Percentiles rank a stretch among this genome's conserved stretches.
Evolutionary conservation across 768 basidiomycete species (phyloP).

Genomic region (Pisolithus sp.): DNA sequence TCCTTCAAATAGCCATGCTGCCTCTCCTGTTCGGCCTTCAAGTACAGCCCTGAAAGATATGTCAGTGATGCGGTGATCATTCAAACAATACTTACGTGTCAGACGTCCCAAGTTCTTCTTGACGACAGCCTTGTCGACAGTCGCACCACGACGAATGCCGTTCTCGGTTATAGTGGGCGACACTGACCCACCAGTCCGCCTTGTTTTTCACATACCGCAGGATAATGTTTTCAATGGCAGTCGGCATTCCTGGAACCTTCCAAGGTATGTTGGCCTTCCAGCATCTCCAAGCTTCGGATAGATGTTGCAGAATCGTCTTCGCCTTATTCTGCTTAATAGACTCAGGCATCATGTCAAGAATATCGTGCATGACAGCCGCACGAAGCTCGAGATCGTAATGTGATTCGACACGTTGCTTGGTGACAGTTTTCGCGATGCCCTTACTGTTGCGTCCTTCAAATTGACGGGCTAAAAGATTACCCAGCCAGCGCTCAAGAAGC

Average conservation of each 20-base stretch:
- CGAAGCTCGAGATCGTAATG: conserved; percentile 97
- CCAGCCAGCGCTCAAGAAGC: conserved; percentile 94
- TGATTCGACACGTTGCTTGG: conserved; percentile 98
- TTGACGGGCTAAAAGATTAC: conserved; percentile 94
- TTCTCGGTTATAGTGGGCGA: conserved; percentile 97
- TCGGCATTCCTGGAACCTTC: conserved; percentile 99
- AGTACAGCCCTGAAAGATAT: conserved; percentile 58
- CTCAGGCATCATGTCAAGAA: conserved; percentile 99
- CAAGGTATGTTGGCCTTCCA: conserved; percentile 98
- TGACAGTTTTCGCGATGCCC: conserved; percentile 95
- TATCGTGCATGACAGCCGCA: conserved; percentile 99
- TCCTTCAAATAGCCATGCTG: conserved; percentile 99
- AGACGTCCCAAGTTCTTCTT: conserved; percentile 99
- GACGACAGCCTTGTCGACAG: conserved; percentile 96
- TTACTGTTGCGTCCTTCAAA: conserved; percentile 98
- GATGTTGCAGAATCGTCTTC: conserved; percentile 97
- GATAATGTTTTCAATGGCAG: conserved; percentile 98
- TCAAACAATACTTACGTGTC: conserved; percentile 56
- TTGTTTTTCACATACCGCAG: conserved; percentile 98
- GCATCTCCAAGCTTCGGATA: conserved; percentile 98
- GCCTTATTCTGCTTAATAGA: conserved; percentile 99
- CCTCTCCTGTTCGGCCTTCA: conserved; percentile 98
- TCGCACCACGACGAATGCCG: conserved; percentile 95
- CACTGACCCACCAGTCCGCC: conserved; percentile 96
- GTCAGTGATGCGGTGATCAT: conserved; percentile 5